Base-by-base conservation (phyloP, 1,284 basidiomycete genomes). In the Cystobasidium pallidum region DNA sequence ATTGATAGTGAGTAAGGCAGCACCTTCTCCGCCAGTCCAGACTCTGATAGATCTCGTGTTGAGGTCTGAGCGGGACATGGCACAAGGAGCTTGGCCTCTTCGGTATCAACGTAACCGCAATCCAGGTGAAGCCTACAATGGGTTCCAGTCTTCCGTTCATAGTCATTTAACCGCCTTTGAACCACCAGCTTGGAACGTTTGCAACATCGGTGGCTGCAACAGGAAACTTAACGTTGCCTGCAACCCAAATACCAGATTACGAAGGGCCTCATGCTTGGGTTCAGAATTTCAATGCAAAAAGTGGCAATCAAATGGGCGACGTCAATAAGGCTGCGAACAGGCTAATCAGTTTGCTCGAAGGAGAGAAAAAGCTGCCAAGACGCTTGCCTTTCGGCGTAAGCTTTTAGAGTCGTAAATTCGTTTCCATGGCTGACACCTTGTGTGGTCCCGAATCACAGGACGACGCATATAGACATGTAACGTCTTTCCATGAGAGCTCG, bases 81-180 rank as follows among this genome's bases (percentile, higher is more conserved):
- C 52, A 55, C 15, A 30, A 28, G 15, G 52, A 55, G n/a, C 52
- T 55, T 30, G 52, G 26, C 13, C 52, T 28, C 1, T 55, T 55
- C 26, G 52, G 52, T n/a, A 55, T 55, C 52, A 55, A 55, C 30
- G n/a, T n/a, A 8, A 55, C 52, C 6, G 24, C 52, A 13, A 55
- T 55, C 3, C 52, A 55, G 26, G 52, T 55, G 32, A 55, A n/a
- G n/a, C n/a, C n/a, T n/a, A n/a, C n/a, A n/a, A n/a, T n/a, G n/a
- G n/a, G n/a, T n/a, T n/a, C n/a, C n/a, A n/a, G n/a, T n/a, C n/a
- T n/a, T n/a, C n/a, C n/a, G n/a, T n/a, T n/a, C n/a, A n/a, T n/a
- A n/a, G n/a, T n/a, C n/a, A n/a, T n/a, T n/a, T n/a, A n/a, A n/a
- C n/a, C n/a, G n/a, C n/a, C n/a, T n/a, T n/a, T n/a, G n/a, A n/a